A percentile compares a stretch with the other conserved stretches of the same genome.
phyloP scores from a whole-genome alignment of 345 rosid species.

The Eucalyptus guilfoylei region DNA sequence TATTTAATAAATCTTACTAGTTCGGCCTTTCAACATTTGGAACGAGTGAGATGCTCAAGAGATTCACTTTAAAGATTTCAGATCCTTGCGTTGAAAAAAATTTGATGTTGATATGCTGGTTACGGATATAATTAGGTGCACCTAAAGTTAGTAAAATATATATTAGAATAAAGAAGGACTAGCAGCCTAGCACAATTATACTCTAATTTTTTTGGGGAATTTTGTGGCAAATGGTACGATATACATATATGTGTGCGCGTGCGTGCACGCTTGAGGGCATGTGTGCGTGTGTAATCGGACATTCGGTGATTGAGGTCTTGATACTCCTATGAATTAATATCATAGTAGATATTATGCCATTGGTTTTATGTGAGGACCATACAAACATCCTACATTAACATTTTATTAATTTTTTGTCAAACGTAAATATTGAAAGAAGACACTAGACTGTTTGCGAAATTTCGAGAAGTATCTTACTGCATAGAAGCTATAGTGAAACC shows the following conservation, averaged over 20 bases:
- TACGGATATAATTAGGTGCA: background rate
- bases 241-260: accelerated
- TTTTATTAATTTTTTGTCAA: background rate
- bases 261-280: too few species aligned
- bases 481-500: background rate
- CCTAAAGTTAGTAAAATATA: background rate
- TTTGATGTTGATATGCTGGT: background rate
- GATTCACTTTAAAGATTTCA: background rate
- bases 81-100: background rate
- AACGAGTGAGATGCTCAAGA: background rate
- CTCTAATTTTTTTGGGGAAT: background rate
- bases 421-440: background rate
- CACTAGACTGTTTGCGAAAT: background rate
- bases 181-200: background rate
- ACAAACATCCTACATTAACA: background rate
- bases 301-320: background rate
- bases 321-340: background rate
- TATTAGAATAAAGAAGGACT: background rate
- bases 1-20: background rate
- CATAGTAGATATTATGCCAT: background rate
- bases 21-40: background rate
- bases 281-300: background rate
- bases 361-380: background rate
- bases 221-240: background rate
- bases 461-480: background rate